phyloP scores from a whole-genome alignment of 495 filamentous ascomycete genomes.

The Penicillium canariense region DNA sequence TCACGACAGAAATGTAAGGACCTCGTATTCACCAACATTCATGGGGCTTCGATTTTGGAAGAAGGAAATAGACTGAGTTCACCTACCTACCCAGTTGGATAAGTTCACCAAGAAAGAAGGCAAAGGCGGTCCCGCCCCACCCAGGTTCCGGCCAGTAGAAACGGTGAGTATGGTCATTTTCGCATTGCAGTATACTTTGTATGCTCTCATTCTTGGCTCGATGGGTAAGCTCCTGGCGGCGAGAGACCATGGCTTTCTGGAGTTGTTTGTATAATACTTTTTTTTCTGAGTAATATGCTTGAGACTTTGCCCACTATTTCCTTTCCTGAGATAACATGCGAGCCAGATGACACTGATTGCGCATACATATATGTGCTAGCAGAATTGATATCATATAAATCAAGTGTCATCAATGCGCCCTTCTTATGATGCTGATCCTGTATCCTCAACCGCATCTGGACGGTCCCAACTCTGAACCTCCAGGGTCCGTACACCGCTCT shows the following conservation, averaged over 20 bases:
- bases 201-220: background rate
- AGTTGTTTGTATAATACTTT: background rate
- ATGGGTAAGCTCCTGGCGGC: background rate
- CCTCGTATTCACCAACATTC: background rate
- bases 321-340: background rate
- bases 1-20: background rate
- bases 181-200: background rate
- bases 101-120: background rate
- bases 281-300: no score
- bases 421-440: constrained; percentile 49
- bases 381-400: background rate
- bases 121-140: background rate
- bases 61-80: background rate
- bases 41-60: background rate
- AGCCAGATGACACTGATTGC: background rate
- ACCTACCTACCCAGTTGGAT: background rate
- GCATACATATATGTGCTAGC: background rate
- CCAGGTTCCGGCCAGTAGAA: background rate
- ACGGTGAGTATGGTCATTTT: background rate
- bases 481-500: constrained; percentile 54
- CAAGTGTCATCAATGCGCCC: background rate
- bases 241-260: background rate
- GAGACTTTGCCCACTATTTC: background rate
- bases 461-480: constrained; percentile 77
- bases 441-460: constrained; percentile 66